Conservation (phyloP, 129 eudicot species). For the Helianthus tuberosus region DNA sequence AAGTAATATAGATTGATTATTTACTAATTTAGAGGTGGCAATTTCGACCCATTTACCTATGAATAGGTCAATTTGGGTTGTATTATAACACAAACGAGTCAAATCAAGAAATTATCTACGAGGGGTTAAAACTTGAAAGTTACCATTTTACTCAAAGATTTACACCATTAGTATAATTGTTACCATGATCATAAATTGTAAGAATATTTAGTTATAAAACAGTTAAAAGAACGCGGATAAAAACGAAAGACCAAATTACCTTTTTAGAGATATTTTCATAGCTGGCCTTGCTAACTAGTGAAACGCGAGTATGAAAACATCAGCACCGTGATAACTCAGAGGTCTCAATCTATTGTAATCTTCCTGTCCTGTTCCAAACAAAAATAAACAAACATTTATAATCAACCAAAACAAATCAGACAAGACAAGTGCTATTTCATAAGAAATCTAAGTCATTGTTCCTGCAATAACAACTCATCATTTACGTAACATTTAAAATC, state of each 20-base stretch:
- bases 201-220: not conserved
- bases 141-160: too few relatives aligned
- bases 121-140: not conserved
- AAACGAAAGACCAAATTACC: slow-evolving; percentile 33
- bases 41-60: not conserved
- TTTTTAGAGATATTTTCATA: slow-evolving; percentile 70
- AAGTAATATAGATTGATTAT: not conserved
- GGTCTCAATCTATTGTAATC: slow-evolving; percentile 85
- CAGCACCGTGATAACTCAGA: slow-evolving; percentile 84
- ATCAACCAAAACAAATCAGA: not conserved
- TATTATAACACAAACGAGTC: not conserved
- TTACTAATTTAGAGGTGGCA: not conserved
- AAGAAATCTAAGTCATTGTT: too few relatives aligned
- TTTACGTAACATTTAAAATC: not conserved
- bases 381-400: not conserved
- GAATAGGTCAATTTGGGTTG: not conserved
- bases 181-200: not conserved
- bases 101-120: not conserved
- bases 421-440: not conserved
- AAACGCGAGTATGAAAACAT: slow-evolving; percentile 79
- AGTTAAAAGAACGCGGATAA: not conserved
- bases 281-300: slow-evolving; percentile 82
- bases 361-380: slow-evolving; percentile 65
- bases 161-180: not conserved
- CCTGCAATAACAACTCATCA: too few relatives aligned